Percentiles rank a stretch among this genome's conserved stretches.
Conservation (phyloP, 192 early-diverging fungal genomes). For the Backusella luteola region DNA sequence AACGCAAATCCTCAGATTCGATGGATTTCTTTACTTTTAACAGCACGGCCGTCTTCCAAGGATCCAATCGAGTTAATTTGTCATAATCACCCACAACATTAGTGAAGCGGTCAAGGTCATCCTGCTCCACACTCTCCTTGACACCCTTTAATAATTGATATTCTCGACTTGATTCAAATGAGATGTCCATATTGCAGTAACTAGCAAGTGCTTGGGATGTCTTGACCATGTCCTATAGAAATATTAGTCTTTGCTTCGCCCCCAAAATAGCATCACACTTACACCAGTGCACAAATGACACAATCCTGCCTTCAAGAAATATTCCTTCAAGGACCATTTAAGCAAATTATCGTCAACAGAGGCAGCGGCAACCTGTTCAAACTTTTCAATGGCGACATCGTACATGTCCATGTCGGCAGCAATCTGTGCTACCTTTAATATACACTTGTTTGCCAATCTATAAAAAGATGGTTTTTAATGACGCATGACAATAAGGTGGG, state of each 20-base stretch:
- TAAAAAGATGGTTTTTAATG: background rate
- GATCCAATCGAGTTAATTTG: constrained; percentile 86
- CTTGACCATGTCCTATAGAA: constrained; percentile 69
- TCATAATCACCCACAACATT: constrained; percentile 82
- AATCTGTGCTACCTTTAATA: constrained; percentile 89
- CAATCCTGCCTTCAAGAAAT: constrained; percentile 94
- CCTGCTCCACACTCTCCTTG: constrained; percentile 69
- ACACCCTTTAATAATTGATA: constrained; percentile 75
- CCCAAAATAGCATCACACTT: constrained; percentile 9
- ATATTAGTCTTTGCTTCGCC: too few relatives aligned
- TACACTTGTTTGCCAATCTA: constrained; percentile 86
- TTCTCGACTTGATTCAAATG: constrained; percentile 84
- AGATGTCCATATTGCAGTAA: constrained; percentile 87
- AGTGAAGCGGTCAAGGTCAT: constrained; percentile 84
- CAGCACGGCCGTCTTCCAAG: constrained; percentile 94
- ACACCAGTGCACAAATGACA: constrained; percentile 83
- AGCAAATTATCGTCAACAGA: constrained; percentile 88
- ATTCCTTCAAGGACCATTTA: constrained; percentile 95
- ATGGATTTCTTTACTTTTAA: constrained; percentile 87
- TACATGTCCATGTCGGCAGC: constrained; percentile 89
- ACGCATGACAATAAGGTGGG: background rate
- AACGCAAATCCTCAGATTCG: constrained; percentile 30
- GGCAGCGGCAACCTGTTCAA: constrained; percentile 83
- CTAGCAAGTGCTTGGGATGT: constrained; percentile 73
- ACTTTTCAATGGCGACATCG: constrained; percentile 84